Evolutionary conservation across 345 rosid species (phyloP), one percentile per base, ranked within the genome.

Genomic region (Cardamine occulta): DNA sequence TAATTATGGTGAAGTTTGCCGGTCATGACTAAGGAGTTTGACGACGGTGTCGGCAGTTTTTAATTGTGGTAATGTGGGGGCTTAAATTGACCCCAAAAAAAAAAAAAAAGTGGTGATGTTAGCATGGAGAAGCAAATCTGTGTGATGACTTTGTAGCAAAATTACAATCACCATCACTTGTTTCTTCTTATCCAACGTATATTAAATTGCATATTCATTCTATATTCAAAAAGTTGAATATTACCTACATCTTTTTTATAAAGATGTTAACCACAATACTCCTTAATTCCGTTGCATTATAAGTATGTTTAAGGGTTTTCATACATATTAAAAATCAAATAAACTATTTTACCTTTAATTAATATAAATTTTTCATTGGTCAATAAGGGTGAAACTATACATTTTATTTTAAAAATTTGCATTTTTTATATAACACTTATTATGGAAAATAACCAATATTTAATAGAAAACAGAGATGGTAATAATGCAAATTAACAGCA

Each of bases 11-110:
- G n/a, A n/a, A 67, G 29, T 35, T 59, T n/a, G 7, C 37, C 2
- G 15, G 31, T 60, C 63, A 17, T 39, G 39, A 39, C 55, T 68
- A 57, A 29, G 51, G 56, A 66, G 48, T 51, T 59, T 18, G 24
- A 58, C 3, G 68, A 68, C 21, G 68, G 54, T 53, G 68, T 51
- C 68, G 68, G 63, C 59, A 67, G 55, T 75, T 51, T 37, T 49
- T 67, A 31, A 8, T 26, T 47, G 32, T 23, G 40, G 11, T 58
- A 37, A 13, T 35, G 42, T 14, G 44, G 68, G 68, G 78, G 73
- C 17, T 74, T 5, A 74, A 32, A 47, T 47, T 59, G 68, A 56
- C 19, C 15, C 26, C 56, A 57, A 9, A 45, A 34, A 32, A 31
- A 23, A 15, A 45, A 31, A 23, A 15, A 32, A 1, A 1, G 34